A percentile compares a stretch with the other conserved stretches of the same genome.
Evolutionary conservation across 2,329 filamentous ascomycete genomes (phyloP).

Genomic region (Periconia sp.): DNA sequence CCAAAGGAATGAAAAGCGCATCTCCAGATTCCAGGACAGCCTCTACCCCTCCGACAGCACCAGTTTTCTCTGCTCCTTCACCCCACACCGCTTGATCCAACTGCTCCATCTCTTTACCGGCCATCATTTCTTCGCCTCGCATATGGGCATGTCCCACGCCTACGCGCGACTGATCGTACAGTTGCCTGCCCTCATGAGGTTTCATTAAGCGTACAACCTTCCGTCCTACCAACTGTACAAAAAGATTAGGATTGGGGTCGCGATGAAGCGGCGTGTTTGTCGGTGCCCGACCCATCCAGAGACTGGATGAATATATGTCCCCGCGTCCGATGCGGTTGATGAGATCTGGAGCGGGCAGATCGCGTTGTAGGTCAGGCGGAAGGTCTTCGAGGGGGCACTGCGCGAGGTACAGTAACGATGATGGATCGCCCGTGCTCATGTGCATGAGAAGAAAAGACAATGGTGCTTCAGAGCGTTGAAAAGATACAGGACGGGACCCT

Average conservation of each 20-base stretch:
- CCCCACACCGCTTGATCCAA: slow-evolving; percentile 74
- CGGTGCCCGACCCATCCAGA: slow-evolving; percentile 86
- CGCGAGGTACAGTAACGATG: slow-evolving; percentile 72
- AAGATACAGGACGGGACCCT: slow-evolving; percentile 43
- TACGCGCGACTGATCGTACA: slow-evolving; percentile 60
- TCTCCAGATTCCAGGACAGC: slow-evolving; percentile 64
- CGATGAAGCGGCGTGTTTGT: slow-evolving; percentile 90
- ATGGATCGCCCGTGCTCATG: slow-evolving; percentile 45
- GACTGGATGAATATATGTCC: slow-evolving; percentile 81
- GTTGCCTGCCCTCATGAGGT: slow-evolving; percentile 61
- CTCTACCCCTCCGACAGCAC: slow-evolving; percentile 24
- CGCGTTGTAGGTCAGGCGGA: slow-evolving; percentile 61
- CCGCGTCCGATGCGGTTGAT: slow-evolving; percentile 68
- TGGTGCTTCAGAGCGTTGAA: slow-evolving; percentile 61
- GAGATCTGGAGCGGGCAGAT: slow-evolving; percentile 68
- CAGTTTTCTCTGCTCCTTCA: slow-evolving; percentile 11
- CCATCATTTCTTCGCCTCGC: slow-evolving; percentile 89
- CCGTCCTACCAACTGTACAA: slow-evolving; percentile 74
- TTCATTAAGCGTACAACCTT: slow-evolving; percentile 75
- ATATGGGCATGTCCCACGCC: slow-evolving; percentile 52
- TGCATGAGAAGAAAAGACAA: slow-evolving; percentile 64
- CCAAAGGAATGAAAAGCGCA: slow-evolving; percentile 75
- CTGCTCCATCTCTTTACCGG: slow-evolving; percentile 67
- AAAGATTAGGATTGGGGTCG: slow-evolving; percentile 92
- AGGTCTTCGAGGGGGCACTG: slow-evolving; percentile 74